phyloP scores from a whole-genome alignment of 2,329 filamentous ascomycete species.

The Pseudopyricularia cyperi region DNA sequence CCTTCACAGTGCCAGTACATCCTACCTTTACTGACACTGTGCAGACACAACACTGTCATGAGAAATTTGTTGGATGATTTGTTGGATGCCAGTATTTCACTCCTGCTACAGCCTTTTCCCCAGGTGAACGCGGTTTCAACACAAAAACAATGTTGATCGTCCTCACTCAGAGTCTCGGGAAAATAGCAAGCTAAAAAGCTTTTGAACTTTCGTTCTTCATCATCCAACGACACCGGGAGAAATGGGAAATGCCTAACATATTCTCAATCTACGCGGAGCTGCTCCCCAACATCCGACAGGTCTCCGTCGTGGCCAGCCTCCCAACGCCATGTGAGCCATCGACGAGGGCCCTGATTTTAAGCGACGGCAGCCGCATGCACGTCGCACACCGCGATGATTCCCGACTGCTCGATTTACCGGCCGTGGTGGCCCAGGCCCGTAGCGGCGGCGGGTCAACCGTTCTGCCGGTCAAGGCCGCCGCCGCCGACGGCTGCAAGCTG shows the following conservation, averaged over 20 bases:
- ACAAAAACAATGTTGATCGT: neutral
- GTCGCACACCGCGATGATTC: constrained; percentile 31
- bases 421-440: constrained; percentile 17
- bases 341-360: constrained; percentile 29
- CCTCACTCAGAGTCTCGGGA: neutral
- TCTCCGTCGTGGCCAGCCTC: constrained; percentile 44
- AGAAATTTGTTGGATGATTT: neutral
- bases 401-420: constrained; percentile 27
- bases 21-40: neutral
- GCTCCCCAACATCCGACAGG: constrained; percentile 49
- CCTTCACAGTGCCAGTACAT: neutral
- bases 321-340: constrained; percentile 25
- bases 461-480: constrained; percentile 7
- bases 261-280: constrained; percentile 47
- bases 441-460: constrained; percentile 22
- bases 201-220: no score
- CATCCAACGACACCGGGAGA: no score
- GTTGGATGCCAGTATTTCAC: no score
- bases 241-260: constrained; percentile 4
- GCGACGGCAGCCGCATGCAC: constrained; percentile 29
- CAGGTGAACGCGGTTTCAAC: no score
- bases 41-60: neutral
- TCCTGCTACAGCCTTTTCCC: no score
- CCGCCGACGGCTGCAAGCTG: constrained; percentile 15
- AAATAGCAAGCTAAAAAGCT: no score